A percentile compares a stretch with the other conserved stretches of the same genome.
Conservation (phyloP, 2,329 filamentous ascomycete genomes). For the Ambrosiella xylebori region DNA sequence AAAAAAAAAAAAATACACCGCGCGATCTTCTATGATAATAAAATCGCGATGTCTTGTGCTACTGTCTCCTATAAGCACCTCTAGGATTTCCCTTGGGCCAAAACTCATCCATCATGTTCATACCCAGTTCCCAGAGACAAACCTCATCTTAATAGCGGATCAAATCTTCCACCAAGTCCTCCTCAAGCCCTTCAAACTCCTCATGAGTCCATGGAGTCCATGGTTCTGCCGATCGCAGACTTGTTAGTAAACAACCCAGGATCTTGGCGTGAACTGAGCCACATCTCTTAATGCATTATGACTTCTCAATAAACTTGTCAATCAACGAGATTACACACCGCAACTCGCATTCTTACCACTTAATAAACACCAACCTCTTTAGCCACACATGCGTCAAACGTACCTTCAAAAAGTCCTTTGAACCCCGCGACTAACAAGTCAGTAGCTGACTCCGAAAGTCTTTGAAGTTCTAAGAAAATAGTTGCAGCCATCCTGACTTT, state of each 20-base stretch:
- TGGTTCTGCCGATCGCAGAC: neutral
- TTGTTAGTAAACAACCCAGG: neutral
- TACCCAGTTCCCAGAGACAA: neutral
- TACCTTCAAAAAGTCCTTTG: slow-evolving; percentile 1
- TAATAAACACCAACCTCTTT: too few relatives aligned
- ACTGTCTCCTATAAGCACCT: neutral
- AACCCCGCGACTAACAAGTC: slow-evolving; percentile 1
- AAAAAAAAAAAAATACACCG: too few relatives aligned
- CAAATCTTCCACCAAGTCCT: neutral
- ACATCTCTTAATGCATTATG: neutral
- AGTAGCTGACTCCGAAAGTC: neutral
- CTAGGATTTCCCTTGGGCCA: neutral
- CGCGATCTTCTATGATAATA: too few relatives aligned
- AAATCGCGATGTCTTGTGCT: neutral
- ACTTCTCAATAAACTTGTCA: neutral
- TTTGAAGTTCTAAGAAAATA: neutral
- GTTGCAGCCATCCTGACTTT: neutral
- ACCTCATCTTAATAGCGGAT: neutral
- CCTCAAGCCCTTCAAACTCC: neutral
- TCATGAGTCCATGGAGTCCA: slow-evolving; percentile 5
- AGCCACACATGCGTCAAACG: neutral
- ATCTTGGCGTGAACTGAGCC: too few relatives aligned
- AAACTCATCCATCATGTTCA: neutral
- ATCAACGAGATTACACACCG: neutral
- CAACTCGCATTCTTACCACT: too few relatives aligned